Base-by-base conservation (phyloP, 1,284 basidiomycete genomes). In the Cryptococcus sp. region DNA sequence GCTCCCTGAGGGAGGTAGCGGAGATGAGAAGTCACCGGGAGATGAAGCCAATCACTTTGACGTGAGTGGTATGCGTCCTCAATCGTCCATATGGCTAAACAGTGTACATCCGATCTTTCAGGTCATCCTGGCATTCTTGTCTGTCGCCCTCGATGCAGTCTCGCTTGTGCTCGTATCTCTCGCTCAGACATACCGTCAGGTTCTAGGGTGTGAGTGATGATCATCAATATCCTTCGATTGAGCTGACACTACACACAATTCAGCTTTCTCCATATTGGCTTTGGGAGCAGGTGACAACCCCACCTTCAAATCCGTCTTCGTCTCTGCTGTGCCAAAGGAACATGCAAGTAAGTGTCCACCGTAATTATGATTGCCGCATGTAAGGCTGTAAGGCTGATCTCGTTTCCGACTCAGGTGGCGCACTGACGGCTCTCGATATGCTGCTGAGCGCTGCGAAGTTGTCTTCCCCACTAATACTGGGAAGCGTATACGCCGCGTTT, bases 351-450 rank as follows among this genome's bases (percentile, higher is more conserved):
- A 56, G 67, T 61, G 4, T 13, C 17, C 26, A 13, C 40, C 48
- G 39, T 3, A 26, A 17, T 11, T 19, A 20, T 8, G 16, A 45
- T 43, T 29, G 4, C 5, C 10, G 26, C 26, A 29, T 29, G 10
- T 29, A n/a, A n/a, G n/a, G n/a, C 19, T 16, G 23, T 43, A 39
- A 47, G 38, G 19, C 38, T 47, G 34, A 22, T 23, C 40, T 44
- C 48, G 13, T 34, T n/a, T 10, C 11, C 26, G 26, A 8, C 20
- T 25, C 44, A 69, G 67, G 63, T 45, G 59, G 69, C 60, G 67
- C 68, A 1, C 57, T 72, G 5, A 68, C 70, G 7, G 70, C 70
- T n/a, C 57, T 72, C 25, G 70, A 72, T 49, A 72, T 72, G 70
- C 59, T 70, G 4, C 59, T 67, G 39, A 68, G 62, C 44, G 63